A percentile compares a stretch with the other conserved stretches of the same genome.
phyloP scores from a whole-genome alignment of 768 basidiomycete species.

The Gloeophyllum trabeum region DNA sequence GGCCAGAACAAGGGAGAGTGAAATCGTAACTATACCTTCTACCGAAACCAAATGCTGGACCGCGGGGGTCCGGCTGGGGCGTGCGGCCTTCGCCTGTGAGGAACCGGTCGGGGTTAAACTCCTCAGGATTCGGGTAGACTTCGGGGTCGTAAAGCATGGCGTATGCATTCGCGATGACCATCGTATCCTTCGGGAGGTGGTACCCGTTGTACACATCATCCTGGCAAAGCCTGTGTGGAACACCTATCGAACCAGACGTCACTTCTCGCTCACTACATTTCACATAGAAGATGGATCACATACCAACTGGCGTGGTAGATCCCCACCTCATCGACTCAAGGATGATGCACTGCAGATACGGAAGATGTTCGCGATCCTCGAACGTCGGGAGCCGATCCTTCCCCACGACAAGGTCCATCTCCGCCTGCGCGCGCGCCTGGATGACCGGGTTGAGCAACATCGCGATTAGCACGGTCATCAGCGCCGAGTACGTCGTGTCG shows the following conservation, averaged over 20 bases:
- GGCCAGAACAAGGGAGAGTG: not conserved
- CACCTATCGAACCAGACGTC: no score
- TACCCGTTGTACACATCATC: slow-evolving; percentile 27
- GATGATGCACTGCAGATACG: not conserved
- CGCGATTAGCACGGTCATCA: no score
- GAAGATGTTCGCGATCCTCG: not conserved
- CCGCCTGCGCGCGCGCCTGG: no score
- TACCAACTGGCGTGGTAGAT: not conserved
- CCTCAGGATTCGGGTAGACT: slow-evolving; percentile 15
- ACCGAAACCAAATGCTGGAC: slow-evolving; percentile 15
- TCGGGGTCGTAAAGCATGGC: slow-evolving; percentile 16
- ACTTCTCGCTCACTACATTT: no score
- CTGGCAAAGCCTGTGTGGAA: slow-evolving; percentile 22
- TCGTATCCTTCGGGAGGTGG: slow-evolving; percentile 25
- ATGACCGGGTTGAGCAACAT: no score
- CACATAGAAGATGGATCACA: no score
- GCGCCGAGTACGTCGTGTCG: no score
- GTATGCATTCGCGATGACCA: slow-evolving; percentile 24
- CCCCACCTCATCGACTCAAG: not conserved
- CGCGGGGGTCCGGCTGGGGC: slow-evolving; percentile 11
- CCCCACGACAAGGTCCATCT: no score
- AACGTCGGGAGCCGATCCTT: not conserved
- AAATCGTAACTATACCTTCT: slow-evolving; percentile 9
- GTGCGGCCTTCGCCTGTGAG: slow-evolving; percentile 7
- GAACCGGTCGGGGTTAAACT: slow-evolving; percentile 19